Evolutionary conservation across 306 rosid species (phyloP), one percentile per base, ranked within the genome.

Genomic region (Phaseolus lunatus): DNA sequence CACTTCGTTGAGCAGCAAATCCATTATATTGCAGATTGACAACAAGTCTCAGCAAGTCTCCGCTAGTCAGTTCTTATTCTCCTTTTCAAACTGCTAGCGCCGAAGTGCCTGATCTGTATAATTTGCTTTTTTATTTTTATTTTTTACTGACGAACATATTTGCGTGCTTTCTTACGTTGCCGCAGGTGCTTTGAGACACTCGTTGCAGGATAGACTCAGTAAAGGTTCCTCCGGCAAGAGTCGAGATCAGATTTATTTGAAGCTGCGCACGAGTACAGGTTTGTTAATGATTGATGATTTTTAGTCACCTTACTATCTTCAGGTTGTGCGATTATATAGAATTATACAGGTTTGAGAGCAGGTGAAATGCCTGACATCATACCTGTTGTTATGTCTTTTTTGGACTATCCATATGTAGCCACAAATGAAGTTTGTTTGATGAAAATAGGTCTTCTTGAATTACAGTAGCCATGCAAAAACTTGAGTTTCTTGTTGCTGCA

Each of bases 191-290:
- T 85, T 95, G 41, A 91, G 99, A 24, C 99, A 91, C 73, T 95
- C 99, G 9, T 76, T 95, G 72, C 99, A 92, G 85, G 99, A 93
- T 68, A 90, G 99, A 87, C 72, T 95, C 83, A 86, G 99, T 75
- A 95, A 88, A 75, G 79, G 90, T 77, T 75, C 92, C 53, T 68
- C 97, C 2, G 96, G 97, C 15, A 90, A 77, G 84, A 20, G 85
- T 62, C 92, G 93, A 27, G 99, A 95, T 90, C 92, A 90, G 81
- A 95, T 95, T 85, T 80, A 87, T 72, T 85, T 95, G 87, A 95
- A 92, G 83, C 90, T 95, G 26, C 90, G 92, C n/a, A 95, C 97
- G 3, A 95, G 97, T 80, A 86, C 97, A 87, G 99, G 99, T 95
- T 72, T 53, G 90, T 74, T 48, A 89, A 85, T 82, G 43, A 67